Evolutionary conservation across 2,329 filamentous ascomycete genomes (phyloP), one percentile per base, ranked within the genome.

Genomic region (Beauveria australis): DNA sequence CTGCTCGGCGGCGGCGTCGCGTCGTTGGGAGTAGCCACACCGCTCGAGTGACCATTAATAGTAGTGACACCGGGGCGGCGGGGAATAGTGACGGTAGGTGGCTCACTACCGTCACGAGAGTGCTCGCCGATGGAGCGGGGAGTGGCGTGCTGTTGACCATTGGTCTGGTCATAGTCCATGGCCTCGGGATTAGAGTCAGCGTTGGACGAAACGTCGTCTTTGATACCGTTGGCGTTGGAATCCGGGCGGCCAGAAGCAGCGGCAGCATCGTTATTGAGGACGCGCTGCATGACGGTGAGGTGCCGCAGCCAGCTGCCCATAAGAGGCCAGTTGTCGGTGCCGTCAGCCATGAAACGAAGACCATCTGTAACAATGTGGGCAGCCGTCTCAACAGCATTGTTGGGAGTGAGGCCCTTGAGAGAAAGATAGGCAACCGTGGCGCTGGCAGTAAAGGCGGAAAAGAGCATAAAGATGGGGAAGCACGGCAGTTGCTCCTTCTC

Each of bases 401-500:
- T 72, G 1, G 82, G 82, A 0, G 82, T 82, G 8, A 86, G 70
- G 10, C 82, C 81, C 72, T 85, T 85, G 51, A 86, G 76, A n/a
- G 82, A 83, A 33, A 86, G 76, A 70, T 84, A 86, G 14, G 83
- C 83, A 1, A 85, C 79, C 1, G 83, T 85, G 2, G 82, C 82
- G 63, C 82, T 82, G 2, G 82, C 81, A 0, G 82, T 85, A 63
- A 86, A 86, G 55, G 82, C 80, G 0, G 82, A 81, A 69, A 86
- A 86, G 14, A 85, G 74, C 83, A 86, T 85, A 63, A 84, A 83
- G 59, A 86, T 82, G 43, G 83, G 83, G 71, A 85, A 83, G 70
- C 80, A 84, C n/a, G 81, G 74, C n/a, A 80, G 75, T 26, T 76
- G 75, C 59, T 85, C 81, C 72, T 85, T 85, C 57, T 85, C 82